Conservation (phyloP, 257 asterid species). For the Misopates orontium region DNA sequence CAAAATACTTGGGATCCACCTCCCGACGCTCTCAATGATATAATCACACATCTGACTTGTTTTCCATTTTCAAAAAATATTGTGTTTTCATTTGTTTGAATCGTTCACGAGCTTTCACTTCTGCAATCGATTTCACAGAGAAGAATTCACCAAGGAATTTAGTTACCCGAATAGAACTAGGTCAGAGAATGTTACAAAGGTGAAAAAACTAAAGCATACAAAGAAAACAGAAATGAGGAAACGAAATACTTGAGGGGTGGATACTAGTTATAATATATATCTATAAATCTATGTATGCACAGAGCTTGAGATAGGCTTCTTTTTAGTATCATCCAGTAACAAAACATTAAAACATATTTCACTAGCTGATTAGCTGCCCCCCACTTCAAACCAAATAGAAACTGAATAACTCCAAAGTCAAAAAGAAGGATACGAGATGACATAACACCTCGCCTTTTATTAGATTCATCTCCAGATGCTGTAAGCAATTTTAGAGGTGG, state of each 20-base stretch:
- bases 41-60: not conserved
- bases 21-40: not conserved
- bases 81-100: not conserved
- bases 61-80: not conserved
- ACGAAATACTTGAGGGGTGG: not conserved
- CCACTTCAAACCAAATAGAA: conserved; percentile 24
- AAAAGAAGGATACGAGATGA: conserved; percentile 83
- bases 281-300: conserved; percentile 7
- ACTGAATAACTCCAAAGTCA: conserved; percentile 20
- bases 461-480: conserved; percentile 70
- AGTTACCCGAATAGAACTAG: not conserved
- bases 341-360: conserved; percentile 9
- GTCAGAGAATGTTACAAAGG: not conserved
- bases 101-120: not conserved
- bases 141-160: not conserved
- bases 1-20: not conserved
- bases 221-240: not conserved
- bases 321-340: conserved; percentile 15
- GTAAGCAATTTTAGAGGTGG: conserved; percentile 76
- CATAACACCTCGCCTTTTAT: conserved; percentile 67
- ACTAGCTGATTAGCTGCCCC: conserved; percentile 21
- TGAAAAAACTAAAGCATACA: not conserved
- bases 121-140: conserved; percentile 4
- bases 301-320: conserved; percentile 4
- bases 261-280: conserved; percentile 11